phyloP scores from a whole-genome alignment of 2,329 filamentous ascomycete genomes.

The Phialophora verrucosa region DNA sequence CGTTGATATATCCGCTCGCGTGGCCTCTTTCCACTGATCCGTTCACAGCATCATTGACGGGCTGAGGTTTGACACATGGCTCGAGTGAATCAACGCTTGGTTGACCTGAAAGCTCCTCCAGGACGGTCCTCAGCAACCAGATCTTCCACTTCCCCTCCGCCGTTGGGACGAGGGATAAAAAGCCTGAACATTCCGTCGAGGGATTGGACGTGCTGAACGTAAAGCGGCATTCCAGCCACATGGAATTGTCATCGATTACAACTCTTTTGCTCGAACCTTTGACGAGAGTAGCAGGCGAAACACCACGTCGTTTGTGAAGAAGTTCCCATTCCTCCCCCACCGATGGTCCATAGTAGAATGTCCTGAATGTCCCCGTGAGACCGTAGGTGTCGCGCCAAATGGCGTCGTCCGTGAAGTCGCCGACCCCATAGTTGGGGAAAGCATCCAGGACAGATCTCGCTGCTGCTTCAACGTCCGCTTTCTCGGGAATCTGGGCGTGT shows the following conservation, averaged over 20 bases:
- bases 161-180: conserved; percentile 17
- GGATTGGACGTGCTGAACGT: conserved; percentile 10
- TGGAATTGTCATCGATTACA: neutral
- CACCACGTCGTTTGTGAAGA: neutral
- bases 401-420: conserved; percentile 17
- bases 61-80: neutral
- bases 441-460: neutral
- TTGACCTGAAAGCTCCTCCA: conserved; percentile 35
- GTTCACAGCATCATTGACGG: too few relatives aligned
- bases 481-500: conserved; percentile 1
- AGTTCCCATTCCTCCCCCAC: conserved; percentile 35
- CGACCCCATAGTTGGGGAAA: neutral
- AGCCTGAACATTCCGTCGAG: conserved; percentile 5
- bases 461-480: neutral
- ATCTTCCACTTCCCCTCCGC: conserved; percentile 38
- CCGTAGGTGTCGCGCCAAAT: conserved; percentile 40
- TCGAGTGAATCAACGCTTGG: conserved; percentile 35
- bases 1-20: conserved; percentile 2
- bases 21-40: neutral
- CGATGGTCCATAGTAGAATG: conserved; percentile 31
- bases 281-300: neutral
- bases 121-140: conserved; percentile 35
- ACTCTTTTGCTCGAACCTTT: neutral
- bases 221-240: conserved; percentile 10
- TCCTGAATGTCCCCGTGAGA: conserved; percentile 39